Evolutionary conservation across 2,329 filamentous ascomycete species (phyloP), one percentile per base, ranked within the genome.

Genomic region (Verticillium klebahnii): DNA sequence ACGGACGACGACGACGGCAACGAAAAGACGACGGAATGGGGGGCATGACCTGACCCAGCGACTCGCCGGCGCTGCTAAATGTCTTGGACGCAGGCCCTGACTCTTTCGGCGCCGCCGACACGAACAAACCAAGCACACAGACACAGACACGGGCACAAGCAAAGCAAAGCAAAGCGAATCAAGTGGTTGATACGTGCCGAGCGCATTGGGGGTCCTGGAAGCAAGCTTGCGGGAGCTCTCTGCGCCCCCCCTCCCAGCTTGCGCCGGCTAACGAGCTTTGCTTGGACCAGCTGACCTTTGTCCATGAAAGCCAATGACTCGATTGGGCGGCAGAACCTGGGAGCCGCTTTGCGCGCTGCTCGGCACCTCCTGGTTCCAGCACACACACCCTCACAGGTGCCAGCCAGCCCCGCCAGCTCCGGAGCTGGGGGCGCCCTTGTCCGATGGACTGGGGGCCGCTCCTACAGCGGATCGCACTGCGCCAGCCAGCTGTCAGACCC

Each of bases 281-380:
- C 40, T 25, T 50, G 40, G 57, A 50, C 25, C 57, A 58, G 57
- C 57, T 58, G 57, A 58, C 57, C 40, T 58, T 23, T 45, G 36
- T 40, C 57, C 57, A 50, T 29, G n/a, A 29, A 58, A 31, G 57
- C 57, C 29, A 39, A 58, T 58, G 57, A 58, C 57, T 58, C 57
- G 39, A 58, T 58, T 40, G 57, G 55, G 14, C 32, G 55, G 55
- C 55, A 57, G 29, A 40, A 58, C 57, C 57, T 58, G 40, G 57
- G 57, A 58, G 50, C 23, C 57, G 57, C 31, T 50, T 50, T 12
- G 40, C 40, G 40, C 40, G n/a, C 37, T 40, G 37, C 37, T 40
- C 37, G 37, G 37, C 37, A 40, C 37, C 40, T 50, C 40, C 40
- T 50, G 40, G 40, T 23, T 50, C 40, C 40, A 50, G n/a, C 40